phyloP scores from a whole-genome alignment of 257 asterid genomes.

The Asclepias syriaca region DNA sequence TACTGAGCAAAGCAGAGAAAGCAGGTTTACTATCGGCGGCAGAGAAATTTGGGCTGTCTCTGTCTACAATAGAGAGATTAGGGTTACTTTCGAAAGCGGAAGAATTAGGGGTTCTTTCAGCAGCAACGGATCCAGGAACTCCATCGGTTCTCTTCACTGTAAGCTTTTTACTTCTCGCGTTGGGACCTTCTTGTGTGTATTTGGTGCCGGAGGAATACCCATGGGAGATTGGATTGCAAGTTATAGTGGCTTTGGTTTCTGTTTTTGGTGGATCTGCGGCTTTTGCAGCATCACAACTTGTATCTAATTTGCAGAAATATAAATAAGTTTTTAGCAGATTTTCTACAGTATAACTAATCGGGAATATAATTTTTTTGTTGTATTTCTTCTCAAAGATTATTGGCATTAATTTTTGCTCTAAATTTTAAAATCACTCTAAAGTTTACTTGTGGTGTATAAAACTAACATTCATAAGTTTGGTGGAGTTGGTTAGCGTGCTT shows the following conservation, averaged over 20 bases:
- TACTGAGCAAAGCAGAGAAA: constrained; percentile 83
- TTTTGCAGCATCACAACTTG: constrained; percentile 83
- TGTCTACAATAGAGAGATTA: constrained; percentile 66
- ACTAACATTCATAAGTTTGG: no score
- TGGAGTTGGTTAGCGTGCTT: no score
- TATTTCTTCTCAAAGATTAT: neutral
- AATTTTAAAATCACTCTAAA: no score
- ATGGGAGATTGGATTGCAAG: constrained; percentile 74
- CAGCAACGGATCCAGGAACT: constrained; percentile 72
- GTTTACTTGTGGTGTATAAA: no score
- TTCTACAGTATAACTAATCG: neutral
- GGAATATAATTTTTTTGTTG: neutral
- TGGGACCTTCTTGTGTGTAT: constrained; percentile 65
- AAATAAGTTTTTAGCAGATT: constrained; percentile 5
- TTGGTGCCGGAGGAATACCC: constrained; percentile 80
- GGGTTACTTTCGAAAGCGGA: constrained; percentile 88
- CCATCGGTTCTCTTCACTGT: constrained; percentile 52
- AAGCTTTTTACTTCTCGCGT: constrained; percentile 44
- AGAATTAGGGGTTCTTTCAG: constrained; percentile 78
- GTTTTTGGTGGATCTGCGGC: constrained; percentile 82
- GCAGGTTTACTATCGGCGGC: constrained; percentile 89
- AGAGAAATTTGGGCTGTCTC: constrained; percentile 70
- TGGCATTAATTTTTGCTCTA: no score
- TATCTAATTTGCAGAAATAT: constrained; percentile 71
- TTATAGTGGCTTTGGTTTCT: constrained; percentile 46